phyloP scores from a whole-genome alignment of 2,329 filamentous ascomycete species.

The Fusarium chaquense region DNA sequence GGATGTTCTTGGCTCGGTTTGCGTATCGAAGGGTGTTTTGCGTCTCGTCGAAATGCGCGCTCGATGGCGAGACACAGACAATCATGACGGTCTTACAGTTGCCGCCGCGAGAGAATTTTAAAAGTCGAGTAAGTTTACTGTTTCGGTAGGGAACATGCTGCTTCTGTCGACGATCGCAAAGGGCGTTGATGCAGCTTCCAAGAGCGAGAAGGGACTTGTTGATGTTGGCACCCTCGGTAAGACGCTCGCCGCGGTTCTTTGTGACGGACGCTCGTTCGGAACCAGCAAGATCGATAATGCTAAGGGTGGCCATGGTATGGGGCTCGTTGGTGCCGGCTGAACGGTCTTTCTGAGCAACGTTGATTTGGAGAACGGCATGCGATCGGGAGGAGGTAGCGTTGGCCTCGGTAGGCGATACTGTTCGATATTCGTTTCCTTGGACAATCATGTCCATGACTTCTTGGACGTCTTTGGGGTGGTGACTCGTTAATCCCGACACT shows the following conservation, averaged over 20 bases:
- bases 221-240: constrained; percentile 97
- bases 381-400: constrained; percentile 98
- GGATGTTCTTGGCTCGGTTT: constrained; percentile 98
- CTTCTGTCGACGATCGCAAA: constrained; percentile 90
- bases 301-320: constrained; percentile 97
- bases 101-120: constrained; percentile 96
- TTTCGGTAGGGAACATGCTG: constrained; percentile 98
- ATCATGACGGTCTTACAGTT: constrained; percentile 99
- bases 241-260: constrained; percentile 91
- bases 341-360: constrained; percentile 91
- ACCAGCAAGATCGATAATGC: constrained; percentile 96
- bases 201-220: constrained; percentile 97
- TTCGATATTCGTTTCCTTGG: constrained; percentile 91
- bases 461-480: constrained; percentile 89
- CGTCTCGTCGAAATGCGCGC: constrained; percentile 96
- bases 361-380: constrained; percentile 97
- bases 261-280: constrained; percentile 96
- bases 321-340: constrained; percentile 94
- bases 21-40: constrained; percentile 98
- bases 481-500: constrained; percentile 89
- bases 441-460: constrained; percentile 99
- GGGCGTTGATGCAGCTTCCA: constrained; percentile 97
- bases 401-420: constrained; percentile 95
- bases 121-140: constrained; percentile 92
- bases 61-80: constrained; percentile 96